Evolutionary conservation across 2,329 filamentous ascomycete species (phyloP), one percentile per base, ranked within the genome.

Genomic region (Alternaria sp.): DNA sequence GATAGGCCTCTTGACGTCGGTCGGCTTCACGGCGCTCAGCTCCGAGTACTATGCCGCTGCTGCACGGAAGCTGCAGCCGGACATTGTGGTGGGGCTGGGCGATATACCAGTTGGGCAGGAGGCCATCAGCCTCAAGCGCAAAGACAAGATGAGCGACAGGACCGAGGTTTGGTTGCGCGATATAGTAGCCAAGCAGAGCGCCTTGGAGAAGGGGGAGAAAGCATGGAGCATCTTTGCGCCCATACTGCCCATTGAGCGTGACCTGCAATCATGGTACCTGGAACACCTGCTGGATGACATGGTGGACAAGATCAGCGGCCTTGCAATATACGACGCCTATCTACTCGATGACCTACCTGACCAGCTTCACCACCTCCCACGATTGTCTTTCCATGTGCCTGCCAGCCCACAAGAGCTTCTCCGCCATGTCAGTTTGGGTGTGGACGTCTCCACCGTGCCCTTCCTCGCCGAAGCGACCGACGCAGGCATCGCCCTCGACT

Each of bases 161-260:
- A 97, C 92, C 0, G 90, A 95, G 73, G 84, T 86, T 36, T 98
- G 93, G 92, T 81, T 94, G 17, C 85, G 86, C 24, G 85, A 90
- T 62, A 86, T 92, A 50, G 81, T 93, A 34, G 78, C 79, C 14
- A 73, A 78, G 28, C 74, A 79, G 53, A 77, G 54, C 24, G 54
- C 72, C 3, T 49, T 75, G 2, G 73, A 77, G 21, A 56, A 70
- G 33, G 64, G 45, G 1, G 73, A 75, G 54, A 70, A 61, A 14
- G 55, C 56, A 14, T 77, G 68, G 61, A 60, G 60, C 42, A 81
- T 87, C 33, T 87, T 88, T 66, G 86, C 85, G 3, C 84, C 86
- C 0, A 81, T 97, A 0, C 82, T 97, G 21, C 91, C 94, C 0
- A 83, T 97, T 0, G 85, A 90, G 26, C 87, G 88, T 59, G 84